Evolutionary conservation across 2,329 filamentous ascomycete genomes (phyloP).

Genomic region (Ceratocystis papillata): DNA sequence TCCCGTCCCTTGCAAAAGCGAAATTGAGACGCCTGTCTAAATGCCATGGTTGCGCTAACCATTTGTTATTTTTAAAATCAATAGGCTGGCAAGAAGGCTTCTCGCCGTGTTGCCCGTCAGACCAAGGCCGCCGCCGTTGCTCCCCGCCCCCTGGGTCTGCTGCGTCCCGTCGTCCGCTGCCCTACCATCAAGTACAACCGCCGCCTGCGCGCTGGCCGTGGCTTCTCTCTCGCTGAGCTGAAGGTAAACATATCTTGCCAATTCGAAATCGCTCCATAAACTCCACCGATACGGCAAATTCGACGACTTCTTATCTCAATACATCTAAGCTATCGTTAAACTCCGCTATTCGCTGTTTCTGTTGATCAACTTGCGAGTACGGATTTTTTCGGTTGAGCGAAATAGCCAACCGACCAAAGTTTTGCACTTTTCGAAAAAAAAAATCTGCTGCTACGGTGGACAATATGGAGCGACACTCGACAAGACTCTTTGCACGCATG

Average conservation of each 20-base stretch:
- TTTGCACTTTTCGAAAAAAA: not conserved
- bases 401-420: not conserved
- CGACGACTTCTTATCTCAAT: not conserved
- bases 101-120: slow-evolving; percentile 80
- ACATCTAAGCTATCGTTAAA: too few relatives aligned
- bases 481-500: slow-evolving; percentile 29
- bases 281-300: slow-evolving; percentile 4
- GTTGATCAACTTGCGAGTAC: not conserved
- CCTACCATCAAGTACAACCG: slow-evolving; percentile 99
- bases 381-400: not conserved
- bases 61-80: slow-evolving; percentile 27
- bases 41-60: slow-evolving; percentile 22
- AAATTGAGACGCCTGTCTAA: slow-evolving; percentile 11
- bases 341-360: not conserved
- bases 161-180: slow-evolving; percentile 94
- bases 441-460: slow-evolving; percentile 4
- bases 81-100: slow-evolving; percentile 90
- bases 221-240: slow-evolving; percentile 93
- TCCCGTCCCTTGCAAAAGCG: not conserved
- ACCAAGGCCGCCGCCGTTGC: slow-evolving; percentile 92
- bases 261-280: slow-evolving; percentile 1
- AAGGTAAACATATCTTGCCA: slow-evolving; percentile 56
- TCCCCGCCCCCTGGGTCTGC: slow-evolving; percentile 92
- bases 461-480: slow-evolving; percentile 6
- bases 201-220: slow-evolving; percentile 87